Conservation (phyloP, 805 yeast species). For the Saccharomycopsis amapae region DNA sequence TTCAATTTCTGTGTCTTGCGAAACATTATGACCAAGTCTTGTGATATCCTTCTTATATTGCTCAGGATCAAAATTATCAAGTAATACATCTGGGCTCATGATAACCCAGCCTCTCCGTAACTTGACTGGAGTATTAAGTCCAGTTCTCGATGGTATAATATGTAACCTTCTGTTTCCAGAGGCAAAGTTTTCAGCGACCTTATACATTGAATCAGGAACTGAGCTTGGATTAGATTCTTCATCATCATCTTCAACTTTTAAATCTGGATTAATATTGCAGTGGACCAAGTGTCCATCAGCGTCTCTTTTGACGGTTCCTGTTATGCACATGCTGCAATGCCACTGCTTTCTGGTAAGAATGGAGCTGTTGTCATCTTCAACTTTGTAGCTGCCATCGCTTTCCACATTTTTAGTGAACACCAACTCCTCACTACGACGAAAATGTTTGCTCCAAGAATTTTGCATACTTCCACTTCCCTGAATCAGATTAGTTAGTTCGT, state of each 20-base stretch:
- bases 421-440: constrained; percentile 84
- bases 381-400: constrained; percentile 28
- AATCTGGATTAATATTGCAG: constrained; percentile 87
- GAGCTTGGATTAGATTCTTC: constrained; percentile 34
- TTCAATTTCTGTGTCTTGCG: constrained; percentile 69
- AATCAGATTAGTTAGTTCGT: constrained; percentile 57
- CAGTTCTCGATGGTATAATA: constrained; percentile 70
- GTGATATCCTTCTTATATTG: constrained; percentile 39
- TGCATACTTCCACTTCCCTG: background rate
- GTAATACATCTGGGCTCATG: constrained; percentile 72
- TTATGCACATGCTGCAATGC: constrained; percentile 98
- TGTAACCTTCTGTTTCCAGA: constrained; percentile 77
- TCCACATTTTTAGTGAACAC: constrained; percentile 63
- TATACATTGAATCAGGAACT: constrained; percentile 71
- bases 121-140: constrained; percentile 53
- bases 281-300: constrained; percentile 80
- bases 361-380: constrained; percentile 33
- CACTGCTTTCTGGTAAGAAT: constrained; percentile 71
- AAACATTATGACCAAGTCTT: constrained; percentile 48
- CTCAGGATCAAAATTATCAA: constrained; percentile 57
- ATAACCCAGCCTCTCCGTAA: constrained; percentile 88
- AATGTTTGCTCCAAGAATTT: constrained; percentile 46
- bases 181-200: constrained; percentile 82
- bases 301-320: constrained; percentile 86
- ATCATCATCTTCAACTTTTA: constrained; percentile 53